These are phyloP conservation scores for Lachancea sp. DNA, from an alignment of 805 yeast genomes.

Conservation along the genomic window DNA sequence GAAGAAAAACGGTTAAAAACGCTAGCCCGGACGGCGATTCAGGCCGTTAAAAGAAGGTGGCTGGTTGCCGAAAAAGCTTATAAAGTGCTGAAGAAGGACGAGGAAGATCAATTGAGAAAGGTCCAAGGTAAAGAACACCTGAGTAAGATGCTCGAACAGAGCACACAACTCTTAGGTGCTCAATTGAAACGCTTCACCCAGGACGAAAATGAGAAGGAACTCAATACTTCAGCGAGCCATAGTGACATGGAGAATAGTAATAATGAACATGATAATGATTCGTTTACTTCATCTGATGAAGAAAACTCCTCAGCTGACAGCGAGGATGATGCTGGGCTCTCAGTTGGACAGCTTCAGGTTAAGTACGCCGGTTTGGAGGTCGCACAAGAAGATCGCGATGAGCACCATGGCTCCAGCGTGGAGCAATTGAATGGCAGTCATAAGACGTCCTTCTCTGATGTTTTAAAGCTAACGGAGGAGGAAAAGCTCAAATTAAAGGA, in stretches of 20 bases:
- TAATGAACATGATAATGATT: constrained; percentile 10
- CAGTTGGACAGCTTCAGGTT: constrained; percentile 39
- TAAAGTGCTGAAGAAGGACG: constrained; percentile 63
- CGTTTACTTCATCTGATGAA: constrained; percentile 14
- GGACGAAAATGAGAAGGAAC: constrained; percentile 22
- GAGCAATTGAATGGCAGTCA: not conserved
- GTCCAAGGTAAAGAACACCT: constrained; percentile 81
- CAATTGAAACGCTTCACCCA: constrained; percentile 46
- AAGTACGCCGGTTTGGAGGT: constrained; percentile 35
- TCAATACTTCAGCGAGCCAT: constrained; percentile 3
- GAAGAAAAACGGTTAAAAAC: constrained; percentile 62
- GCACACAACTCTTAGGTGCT: constrained; percentile 84
- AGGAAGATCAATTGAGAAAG: constrained; percentile 72
- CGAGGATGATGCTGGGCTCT: constrained; percentile 33
- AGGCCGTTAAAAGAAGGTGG: constrained; percentile 89
- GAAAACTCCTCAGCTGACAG: constrained; percentile 16
- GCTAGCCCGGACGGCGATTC: constrained; percentile 74
- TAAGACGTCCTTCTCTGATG: not conserved
- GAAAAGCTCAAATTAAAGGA: constrained; percentile 9
- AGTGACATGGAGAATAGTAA: constrained; percentile 13
- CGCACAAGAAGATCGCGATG: not conserved
- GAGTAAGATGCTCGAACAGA: constrained; percentile 81
- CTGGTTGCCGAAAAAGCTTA: constrained; percentile 77
- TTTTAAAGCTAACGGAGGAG: constrained; percentile 6
- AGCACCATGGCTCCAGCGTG: not conserved